Conservation (phyloP, 306 rosid genomes). For the Neltuma alba region DNA sequence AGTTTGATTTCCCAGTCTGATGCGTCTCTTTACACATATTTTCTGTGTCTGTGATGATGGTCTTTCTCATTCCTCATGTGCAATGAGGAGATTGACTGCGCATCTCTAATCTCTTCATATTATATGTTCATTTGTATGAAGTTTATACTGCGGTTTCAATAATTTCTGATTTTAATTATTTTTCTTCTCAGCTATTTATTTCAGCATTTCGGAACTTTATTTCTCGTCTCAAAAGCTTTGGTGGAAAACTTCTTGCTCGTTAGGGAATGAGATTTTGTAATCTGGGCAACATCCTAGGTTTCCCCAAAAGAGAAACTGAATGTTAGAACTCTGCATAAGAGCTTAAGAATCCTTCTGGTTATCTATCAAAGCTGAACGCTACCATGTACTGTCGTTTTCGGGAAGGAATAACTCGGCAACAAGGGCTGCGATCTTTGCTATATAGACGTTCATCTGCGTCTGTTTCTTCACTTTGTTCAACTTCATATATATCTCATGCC, state of each 20-base stretch:
- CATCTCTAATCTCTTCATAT: background rate
- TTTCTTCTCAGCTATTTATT: constrained; percentile 13
- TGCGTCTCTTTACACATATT: background rate
- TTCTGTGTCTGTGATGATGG: background rate
- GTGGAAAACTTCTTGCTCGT: constrained; percentile 12
- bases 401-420: constrained; percentile 45
- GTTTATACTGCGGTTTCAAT: background rate
- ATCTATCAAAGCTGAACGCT: constrained; percentile 60
- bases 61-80: background rate
- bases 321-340: constrained; percentile 39
- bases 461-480: constrained; percentile 45
- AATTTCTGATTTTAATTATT: background rate
- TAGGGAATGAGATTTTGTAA: constrained; percentile 47
- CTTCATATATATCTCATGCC: constrained; percentile 30
- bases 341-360: constrained; percentile 67
- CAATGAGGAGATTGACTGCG: background rate
- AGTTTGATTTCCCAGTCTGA: background rate
- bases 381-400: constrained; percentile 47
- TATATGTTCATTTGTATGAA: background rate
- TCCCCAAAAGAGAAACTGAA: constrained; percentile 28
- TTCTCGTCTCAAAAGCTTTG: constrained; percentile 14
- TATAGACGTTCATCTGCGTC: constrained; percentile 39
- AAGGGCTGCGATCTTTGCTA: constrained; percentile 42
- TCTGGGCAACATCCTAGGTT: constrained; percentile 30
- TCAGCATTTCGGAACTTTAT: constrained; percentile 42